phyloP scores from a whole-genome alignment of 2,329 filamentous ascomycete genomes.

The Apiospora sp. region DNA sequence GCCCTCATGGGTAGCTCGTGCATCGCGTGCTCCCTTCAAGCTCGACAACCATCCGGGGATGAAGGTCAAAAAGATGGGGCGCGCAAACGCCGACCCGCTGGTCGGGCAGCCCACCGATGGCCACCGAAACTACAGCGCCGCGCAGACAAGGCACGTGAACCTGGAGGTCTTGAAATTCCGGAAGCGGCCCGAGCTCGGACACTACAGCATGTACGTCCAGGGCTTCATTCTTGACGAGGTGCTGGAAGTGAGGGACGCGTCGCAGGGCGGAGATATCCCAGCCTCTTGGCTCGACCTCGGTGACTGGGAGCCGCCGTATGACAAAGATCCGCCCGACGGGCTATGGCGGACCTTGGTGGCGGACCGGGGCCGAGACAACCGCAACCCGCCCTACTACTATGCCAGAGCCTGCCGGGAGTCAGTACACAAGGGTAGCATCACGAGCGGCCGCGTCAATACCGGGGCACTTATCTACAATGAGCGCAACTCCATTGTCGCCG shows the following conservation, averaged over 20 bases:
- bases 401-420: constrained; percentile 37
- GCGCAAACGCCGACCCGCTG: constrained; percentile 46
- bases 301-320: background rate
- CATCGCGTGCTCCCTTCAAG: constrained; percentile 36
- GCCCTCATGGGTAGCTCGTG: constrained; percentile 34
- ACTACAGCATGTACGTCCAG: constrained; percentile 43
- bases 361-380: constrained; percentile 35
- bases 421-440: constrained; percentile 34
- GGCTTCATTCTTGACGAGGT: constrained; percentile 42
- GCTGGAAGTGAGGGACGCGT: constrained; percentile 29
- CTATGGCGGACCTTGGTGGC: constrained; percentile 40
- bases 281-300: background rate
- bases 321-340: constrained; percentile 33
- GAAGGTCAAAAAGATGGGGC: constrained; percentile 28
- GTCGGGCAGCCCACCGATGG: constrained; percentile 41
- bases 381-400: constrained; percentile 39
- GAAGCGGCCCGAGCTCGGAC: constrained; percentile 31
- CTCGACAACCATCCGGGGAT: constrained; percentile 36
- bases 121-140: constrained; percentile 43
- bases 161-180: constrained; percentile 31
- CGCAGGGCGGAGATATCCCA: constrained; percentile 30
- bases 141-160: constrained; percentile 26
- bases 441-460: constrained; percentile 30
- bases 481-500: constrained; percentile 38
- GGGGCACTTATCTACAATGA: constrained; percentile 35